Conservation (phyloP, 2,329 filamentous ascomycete species). For the Ampelomyces quisqualis region DNA sequence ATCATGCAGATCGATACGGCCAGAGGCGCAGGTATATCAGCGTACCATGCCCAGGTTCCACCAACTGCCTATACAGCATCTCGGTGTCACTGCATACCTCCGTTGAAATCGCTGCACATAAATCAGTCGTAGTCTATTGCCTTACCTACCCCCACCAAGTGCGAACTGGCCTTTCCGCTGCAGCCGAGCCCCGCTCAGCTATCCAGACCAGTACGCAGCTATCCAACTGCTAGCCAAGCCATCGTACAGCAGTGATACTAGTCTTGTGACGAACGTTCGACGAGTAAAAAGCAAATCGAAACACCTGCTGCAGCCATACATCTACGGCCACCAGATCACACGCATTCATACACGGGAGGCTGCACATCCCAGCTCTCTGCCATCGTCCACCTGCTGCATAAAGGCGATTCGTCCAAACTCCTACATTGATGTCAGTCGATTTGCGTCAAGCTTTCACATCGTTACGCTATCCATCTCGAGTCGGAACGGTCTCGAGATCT, state of each 20-base stretch:
- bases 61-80: neutral
- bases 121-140: no score
- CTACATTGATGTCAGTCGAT: conserved; percentile 61
- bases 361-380: no score
- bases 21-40: conserved; percentile 40
- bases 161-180: conserved; percentile 20
- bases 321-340: conserved; percentile 20
- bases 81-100: conserved; percentile 12
- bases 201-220: conserved; percentile 24
- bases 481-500: conserved; percentile 58
- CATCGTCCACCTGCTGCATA: conserved; percentile 17
- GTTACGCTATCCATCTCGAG: conserved; percentile 57
- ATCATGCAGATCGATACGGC: conserved; percentile 20
- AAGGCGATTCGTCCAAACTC: conserved; percentile 33
- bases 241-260: conserved; percentile 34
- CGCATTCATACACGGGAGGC: conserved; percentile 20
- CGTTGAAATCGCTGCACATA: neutral
- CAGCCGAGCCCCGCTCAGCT: conserved; percentile 23
- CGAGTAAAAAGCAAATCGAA: conserved; percentile 30
- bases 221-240: conserved; percentile 30
- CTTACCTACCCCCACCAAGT: conserved; percentile 33
- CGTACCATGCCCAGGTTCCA: conserved; percentile 19
- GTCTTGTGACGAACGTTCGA: conserved; percentile 36
- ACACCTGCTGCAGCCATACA: conserved; percentile 24
- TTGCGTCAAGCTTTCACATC: conserved; percentile 56